Base-by-base conservation (phyloP, 2,329 filamentous ascomycete species). In the Ambrosiella cleistominuta region DNA sequence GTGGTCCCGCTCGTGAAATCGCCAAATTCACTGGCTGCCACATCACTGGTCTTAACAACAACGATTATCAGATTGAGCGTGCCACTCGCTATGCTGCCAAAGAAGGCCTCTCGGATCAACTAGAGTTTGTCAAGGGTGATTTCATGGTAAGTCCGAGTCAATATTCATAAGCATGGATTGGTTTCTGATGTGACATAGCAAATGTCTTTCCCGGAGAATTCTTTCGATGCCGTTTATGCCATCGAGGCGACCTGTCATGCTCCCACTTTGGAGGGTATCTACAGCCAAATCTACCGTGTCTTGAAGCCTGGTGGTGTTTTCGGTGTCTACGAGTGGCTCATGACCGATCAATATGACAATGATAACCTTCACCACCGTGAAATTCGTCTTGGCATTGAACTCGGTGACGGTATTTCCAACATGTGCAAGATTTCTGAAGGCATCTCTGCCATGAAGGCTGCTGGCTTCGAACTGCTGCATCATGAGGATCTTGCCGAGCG, bases 241-340 rank as follows among this genome's bases (percentile, higher is more conserved):
- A 97, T 98, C 64, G 93, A 98, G 73, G 93, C 93, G 2, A 98
- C 93, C 2, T 87, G 94, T 55, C 93, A 98, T 70, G 93, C 93
- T 0, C 93, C 91, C 47, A 85, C 82, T 50, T 81, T 97, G 7
- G 86, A 89, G 66, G 90, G 88, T 60, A 89, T 96, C 63, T 98
- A 98, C 75, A 84, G 81, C 68, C 85, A 97, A 71, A 97, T 97
- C 67, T 90, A 85, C 80, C 86, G 88, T 53, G 90, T 96, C 19
- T 78, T 98, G 63, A 98, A 97, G 79, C 93, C 93, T 17, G 93
- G 93, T 61, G 91, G 93, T 70, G 77, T 88, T 56, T 98, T 97
- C 66, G 93, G 91, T 68, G 91, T 97, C 56, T 98, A 97, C 73
- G 93, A 98, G 72, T 97, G 93, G 93, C 77, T 97, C 67, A 97